Evolutionary conservation across 106 monocot species (phyloP), one percentile per base, ranked within the genome.

Genomic region (Iris macrosiphon): DNA sequence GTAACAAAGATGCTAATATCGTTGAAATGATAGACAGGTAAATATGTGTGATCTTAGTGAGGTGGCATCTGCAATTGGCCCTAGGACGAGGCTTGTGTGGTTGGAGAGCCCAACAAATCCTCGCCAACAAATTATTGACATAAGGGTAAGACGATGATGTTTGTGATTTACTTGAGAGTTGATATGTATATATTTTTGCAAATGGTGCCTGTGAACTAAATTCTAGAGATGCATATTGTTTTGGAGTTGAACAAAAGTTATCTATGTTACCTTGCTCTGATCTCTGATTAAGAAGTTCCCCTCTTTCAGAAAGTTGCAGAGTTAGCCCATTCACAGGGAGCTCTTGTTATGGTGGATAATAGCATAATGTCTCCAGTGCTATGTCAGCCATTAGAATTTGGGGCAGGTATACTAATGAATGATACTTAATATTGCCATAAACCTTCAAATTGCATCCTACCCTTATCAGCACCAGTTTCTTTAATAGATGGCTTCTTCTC

Each of bases 361-460:
- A 98, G 90, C 66, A 91, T 98, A 46, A 77, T 98, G 96, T 98
- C 96, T 68, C 87, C 96, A 24, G 90, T 96, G 51, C 70, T 88
- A 46, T 0, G 34, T 35, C 80, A 55, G 57, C 98, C 98, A 2
- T 49, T 98, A 62, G 64, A 87, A 49, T 80, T 98, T 51, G 98
- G 98, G 61, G 98, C 98, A 69, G 98, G 98, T 91, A 73, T 56
- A 30, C 44, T 19, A 59, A 16, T n/a, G 38, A 60, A 8, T 52
- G 0, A n/a, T n/a, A n/a, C n/a, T n/a, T n/a, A n/a, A n/a, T n/a
- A n/a, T 34, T 28, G 6, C 7, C 2, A 33, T 0, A 44, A 22
- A n/a, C 10, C 15, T 16, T 40, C 6, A 33, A 31, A 8, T 19
- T n/a, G 18, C 14, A 13, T 21, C 8, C 9, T n/a, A n/a, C 0